Evolutionary conservation across 495 filamentous ascomycete species (phyloP), one percentile per base, ranked within the genome.

Genomic region (Barbatosphaeria neglecta): DNA sequence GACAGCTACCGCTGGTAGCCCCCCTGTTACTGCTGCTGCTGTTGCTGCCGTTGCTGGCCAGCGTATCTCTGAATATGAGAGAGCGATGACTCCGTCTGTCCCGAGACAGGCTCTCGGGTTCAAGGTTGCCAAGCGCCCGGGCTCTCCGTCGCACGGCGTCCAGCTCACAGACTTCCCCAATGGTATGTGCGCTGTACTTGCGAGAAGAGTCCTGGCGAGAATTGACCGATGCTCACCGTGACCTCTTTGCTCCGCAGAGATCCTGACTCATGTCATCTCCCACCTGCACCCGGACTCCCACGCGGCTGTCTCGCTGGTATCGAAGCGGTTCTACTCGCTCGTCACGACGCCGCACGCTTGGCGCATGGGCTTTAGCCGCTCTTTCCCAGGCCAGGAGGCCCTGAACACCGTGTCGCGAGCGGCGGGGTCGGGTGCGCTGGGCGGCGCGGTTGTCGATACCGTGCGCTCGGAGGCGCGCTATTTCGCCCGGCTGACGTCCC

Each of bases 321-420:
- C 87, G 23, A 81, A 80, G 54, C 84, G 83, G 43, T 90, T 95
- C 61, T 84, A 92, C 60, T 65, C 69, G 31, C 66, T 96, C 46
- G 83, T 94, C 38, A 94, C 86, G 2, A 86, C 84, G 2, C 88
- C 87, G 2, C 87, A 94, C 63, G 87, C 88, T 3, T 96, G 90
- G 90, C 75, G 86, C 40, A 83, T 82, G 46, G 90, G 89, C 1
- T 96, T 96, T 55, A 76, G 84, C 38, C 84, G 88, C 11, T 90
- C 80, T 68, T 96, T 96, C 58, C 85, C 86, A 0, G 89, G 83
- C 0, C 76, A 79, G 4, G 76, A 83, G 47, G 65, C 64, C 6
- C 45, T 73, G 37, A 63, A 60, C 20, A 58, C 43, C 31, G 37
- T 54, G 31, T 37, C 51, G 17, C 44, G 45, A n/a, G 61, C 64